Conservation (phyloP, 2,329 filamentous ascomycete genomes). For the Claviceps humidiphila region DNA sequence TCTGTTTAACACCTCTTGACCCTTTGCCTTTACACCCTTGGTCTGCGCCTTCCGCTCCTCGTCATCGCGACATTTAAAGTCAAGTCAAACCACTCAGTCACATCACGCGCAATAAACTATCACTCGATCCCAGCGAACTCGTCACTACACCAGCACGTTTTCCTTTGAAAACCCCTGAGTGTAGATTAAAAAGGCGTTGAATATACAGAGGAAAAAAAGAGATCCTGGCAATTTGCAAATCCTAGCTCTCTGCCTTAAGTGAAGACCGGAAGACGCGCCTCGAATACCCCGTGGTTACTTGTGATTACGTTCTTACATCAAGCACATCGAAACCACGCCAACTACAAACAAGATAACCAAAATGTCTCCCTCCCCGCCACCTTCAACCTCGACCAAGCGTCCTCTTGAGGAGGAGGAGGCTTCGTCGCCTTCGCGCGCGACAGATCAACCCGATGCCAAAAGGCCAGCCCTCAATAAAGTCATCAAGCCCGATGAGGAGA, state of each 20-base stretch:
- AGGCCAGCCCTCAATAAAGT: slow-evolving; percentile 91
- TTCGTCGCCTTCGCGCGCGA: slow-evolving; percentile 81
- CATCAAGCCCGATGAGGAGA: slow-evolving; percentile 52
- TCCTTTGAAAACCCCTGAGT: slow-evolving; percentile 75
- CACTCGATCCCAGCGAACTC: slow-evolving; percentile 26
- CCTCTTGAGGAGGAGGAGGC: slow-evolving; percentile 97
- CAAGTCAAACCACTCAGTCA: slow-evolving; percentile 14
- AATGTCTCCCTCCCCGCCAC: slow-evolving; percentile 61
- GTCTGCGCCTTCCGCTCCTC: slow-evolving; percentile 18
- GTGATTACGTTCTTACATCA: slow-evolving; percentile 11
- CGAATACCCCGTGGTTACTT: slow-evolving; percentile 5
- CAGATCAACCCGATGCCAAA: slow-evolving; percentile 93
- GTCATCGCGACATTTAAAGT: slow-evolving; percentile 17
- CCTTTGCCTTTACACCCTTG: slow-evolving; percentile 18
- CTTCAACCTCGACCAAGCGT: slow-evolving; percentile 66
- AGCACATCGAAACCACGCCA: slow-evolving; percentile 12
- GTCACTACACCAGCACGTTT: slow-evolving; percentile 80
- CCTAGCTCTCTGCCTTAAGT: neutral
- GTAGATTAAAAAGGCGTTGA: slow-evolving; percentile 37
- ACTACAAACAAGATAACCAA: slow-evolving; percentile 17
- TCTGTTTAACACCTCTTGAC: slow-evolving; percentile 15
- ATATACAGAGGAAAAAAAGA: slow-evolving; percentile 16
- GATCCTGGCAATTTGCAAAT: slow-evolving; percentile 15
- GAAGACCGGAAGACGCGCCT: slow-evolving; percentile 1
- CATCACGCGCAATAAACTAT: slow-evolving; percentile 27